Evolutionary conservation across 179 eudicot species (phyloP).

Genomic region (Dionaea muscipula): DNA sequence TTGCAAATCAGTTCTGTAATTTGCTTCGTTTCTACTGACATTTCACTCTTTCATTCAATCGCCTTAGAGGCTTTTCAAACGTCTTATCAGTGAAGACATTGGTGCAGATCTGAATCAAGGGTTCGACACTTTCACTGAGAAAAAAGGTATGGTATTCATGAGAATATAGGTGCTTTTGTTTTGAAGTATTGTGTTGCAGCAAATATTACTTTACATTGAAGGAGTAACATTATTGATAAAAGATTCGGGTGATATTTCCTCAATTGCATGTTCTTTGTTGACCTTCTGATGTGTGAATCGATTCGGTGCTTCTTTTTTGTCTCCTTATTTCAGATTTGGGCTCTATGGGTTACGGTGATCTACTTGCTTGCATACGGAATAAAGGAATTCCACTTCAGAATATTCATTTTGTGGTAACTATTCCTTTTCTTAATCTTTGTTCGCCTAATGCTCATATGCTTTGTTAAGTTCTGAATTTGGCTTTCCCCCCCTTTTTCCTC

Average conservation of each 20-base stretch:
- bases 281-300: not conserved
- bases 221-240: too few species aligned
- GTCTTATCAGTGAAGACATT: conserved; percentile 78
- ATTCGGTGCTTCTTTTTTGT: not conserved
- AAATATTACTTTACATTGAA: too few species aligned
- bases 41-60: not conserved
- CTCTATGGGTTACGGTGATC: conserved; percentile 84
- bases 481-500: conserved; percentile 8
- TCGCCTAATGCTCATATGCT: conserved; percentile 4
- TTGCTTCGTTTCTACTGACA: not conserved
- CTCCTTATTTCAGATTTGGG: conserved; percentile 56
- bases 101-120: conserved; percentile 92
- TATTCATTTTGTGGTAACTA: conserved; percentile 92
- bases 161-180: not conserved
- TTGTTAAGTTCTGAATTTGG: conserved; percentile 4
- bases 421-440: not conserved
- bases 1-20: not conserved
- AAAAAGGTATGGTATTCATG: conserved; percentile 43
- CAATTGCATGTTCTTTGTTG: not conserved
- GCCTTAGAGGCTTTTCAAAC: conserved; percentile 83
- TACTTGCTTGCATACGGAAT: conserved; percentile 69
- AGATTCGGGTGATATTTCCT: not conserved
- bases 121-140: conserved; percentile 71
- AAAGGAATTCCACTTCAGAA: conserved; percentile 73
- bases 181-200: not conserved